Evolutionary conservation across 768 basidiomycete species (phyloP), one percentile per base, ranked within the genome.

Genomic region (Tubosaeta sp.): DNA sequence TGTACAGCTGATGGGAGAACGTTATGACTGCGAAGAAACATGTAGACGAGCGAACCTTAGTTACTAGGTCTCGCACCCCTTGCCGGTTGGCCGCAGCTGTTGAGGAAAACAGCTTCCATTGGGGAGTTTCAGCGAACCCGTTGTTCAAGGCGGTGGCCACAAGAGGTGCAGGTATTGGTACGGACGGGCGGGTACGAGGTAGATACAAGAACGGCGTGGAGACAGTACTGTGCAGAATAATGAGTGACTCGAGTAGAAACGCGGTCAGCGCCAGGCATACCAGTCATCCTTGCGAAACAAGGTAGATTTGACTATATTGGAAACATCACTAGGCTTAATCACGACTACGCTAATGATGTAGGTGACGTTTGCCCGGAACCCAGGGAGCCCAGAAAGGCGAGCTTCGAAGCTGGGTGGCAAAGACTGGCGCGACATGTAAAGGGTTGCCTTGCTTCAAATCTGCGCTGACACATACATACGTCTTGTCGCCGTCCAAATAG

Each of bases 391-490:
- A 12, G 79, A 77, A 16, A 90, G 70, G 55, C 83, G 84, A 14
- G 84, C 80, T 50, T 81, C 73, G 54, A 81, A 84, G 12, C 80
- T 86, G 1, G 87, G 88, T 19, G 87, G 87, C 21, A 90, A 71
- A 39, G 80, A 73, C 87, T 89, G 40, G 22, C 13, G 24, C 45
- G 46, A 5, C 27, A 52, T 47, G 32, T 59, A 21, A 52, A 44
- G 45, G 9, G 22, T 32, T 5, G 49, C 22, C 40, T 29, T 31
- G n/a, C 11, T 9, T 57, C 40, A 39, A 45, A 40, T 40, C 42
- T 31, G 25, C 14, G 55, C 42, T 18, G 36, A 10, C 44, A 73
- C 81, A 58, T 54, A 88, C 87, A 71, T 84, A 87, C 6, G 71
- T 77, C 44, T 73, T 75, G 21, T 73, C 77, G 25, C 81, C 78